A percentile compares a stretch with the other conserved stretches of the same genome.
These are phyloP conservation scores for Begonia fuchsioides DNA, from an alignment of 306 rosid genomes.

Conservation along the genomic window DNA sequence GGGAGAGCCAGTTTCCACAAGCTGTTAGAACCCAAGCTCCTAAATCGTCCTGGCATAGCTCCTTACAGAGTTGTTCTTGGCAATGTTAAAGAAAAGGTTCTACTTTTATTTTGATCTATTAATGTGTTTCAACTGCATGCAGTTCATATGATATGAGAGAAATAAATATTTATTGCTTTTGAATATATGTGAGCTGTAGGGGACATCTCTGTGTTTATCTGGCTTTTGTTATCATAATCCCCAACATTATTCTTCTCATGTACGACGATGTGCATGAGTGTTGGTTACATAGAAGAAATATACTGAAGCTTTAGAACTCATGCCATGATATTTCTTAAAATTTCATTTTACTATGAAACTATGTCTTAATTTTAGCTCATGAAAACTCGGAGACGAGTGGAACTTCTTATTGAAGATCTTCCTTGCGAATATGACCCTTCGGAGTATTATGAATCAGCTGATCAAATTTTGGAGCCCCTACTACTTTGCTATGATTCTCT, in stretches of 20 bases:
- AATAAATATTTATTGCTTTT: no score
- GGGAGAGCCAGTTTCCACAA: slow-evolving; percentile 78
- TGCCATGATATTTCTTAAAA: no score
- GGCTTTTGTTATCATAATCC: no score
- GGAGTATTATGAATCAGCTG: slow-evolving; percentile 61
- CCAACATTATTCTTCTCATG: no score
- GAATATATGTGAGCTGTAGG: no score
- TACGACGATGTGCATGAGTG: no score
- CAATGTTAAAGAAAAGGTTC: slow-evolving; percentile 54
- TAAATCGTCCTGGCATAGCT: slow-evolving; percentile 58
- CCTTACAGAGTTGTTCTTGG: slow-evolving; percentile 85
- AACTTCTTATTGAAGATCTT: slow-evolving; percentile 83
- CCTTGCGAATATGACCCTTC: slow-evolving; percentile 52
- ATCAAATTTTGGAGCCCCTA: slow-evolving; percentile 73
- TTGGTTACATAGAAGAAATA: no score
- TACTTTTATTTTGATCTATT: neutral
- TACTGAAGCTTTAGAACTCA: no score
- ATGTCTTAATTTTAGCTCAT: slow-evolving; percentile 42
- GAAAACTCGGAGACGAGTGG: slow-evolving; percentile 59
- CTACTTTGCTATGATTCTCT: slow-evolving; percentile 78
- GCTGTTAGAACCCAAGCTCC: slow-evolving; percentile 75
- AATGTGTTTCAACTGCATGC: neutral
- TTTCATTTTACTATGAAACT: neutral
- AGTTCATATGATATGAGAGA: no score
- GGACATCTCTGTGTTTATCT: no score